Evolutionary conservation across 257 asterid genomes (phyloP), one percentile per base, ranked within the genome.

Genomic region (Solanum chiquidenum): DNA sequence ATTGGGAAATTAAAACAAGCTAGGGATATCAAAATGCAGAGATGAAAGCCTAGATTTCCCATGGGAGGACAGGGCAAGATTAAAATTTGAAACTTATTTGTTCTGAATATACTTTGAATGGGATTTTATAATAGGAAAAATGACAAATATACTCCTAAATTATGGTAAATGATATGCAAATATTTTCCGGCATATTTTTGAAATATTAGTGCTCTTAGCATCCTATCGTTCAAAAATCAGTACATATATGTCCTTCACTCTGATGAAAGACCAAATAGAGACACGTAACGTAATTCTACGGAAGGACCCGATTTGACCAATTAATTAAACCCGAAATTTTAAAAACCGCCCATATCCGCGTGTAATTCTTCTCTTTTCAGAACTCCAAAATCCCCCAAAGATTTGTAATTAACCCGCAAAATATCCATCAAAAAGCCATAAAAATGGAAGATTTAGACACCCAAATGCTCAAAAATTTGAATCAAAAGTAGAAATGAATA

Each of bases 391-490:
- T 74, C 31, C 52, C 49, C 3, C 0, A 74, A 38, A 73, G 49
- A 73, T 72, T 23, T 69, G 40, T 69, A 9, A 69, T 7, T 69
- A 69, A 31, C 40, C 38, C 74, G 5, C 40, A 69, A 29, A 71
- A 71, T 9, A 29, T 75, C 55, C 58, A 38, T 12, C 4, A 69
- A 69, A 13, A 71, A 71, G 35, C 92, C 93, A 95, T 0, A 94
- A 92, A 60, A 93, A 92, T 86, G 98, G 98, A 95, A 89, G 95
- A 74, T 74, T 74, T 20, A 35, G 52, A 35, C 27, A 68, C 74
- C 35, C 35, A 35, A 34, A 34, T 76, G 2, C 13, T 40, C 83
- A 12, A 37, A 12, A n/a, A n/a, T 23, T 76, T 13, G 23, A 76
- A 38, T 11, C 60, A 14, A 40, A 40, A 42, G 60, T n/a, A n/a